phyloP scores from a whole-genome alignment of 2,329 filamentous ascomycete species.

The Fusarium dimerum region DNA sequence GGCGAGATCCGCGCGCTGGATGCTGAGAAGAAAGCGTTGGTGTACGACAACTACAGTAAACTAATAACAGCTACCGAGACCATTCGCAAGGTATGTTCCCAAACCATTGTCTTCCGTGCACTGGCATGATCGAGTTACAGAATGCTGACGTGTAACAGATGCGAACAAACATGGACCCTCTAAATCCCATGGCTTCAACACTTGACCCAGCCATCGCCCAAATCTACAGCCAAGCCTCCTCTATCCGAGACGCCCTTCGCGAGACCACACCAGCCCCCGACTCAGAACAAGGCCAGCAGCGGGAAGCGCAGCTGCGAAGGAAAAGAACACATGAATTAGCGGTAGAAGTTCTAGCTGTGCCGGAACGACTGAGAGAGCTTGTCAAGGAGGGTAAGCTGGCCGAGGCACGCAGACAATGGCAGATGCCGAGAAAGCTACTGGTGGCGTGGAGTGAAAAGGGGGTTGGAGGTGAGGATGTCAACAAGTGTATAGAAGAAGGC shows the following conservation, averaged over 20 bases:
- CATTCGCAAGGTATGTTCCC: slow-evolving; percentile 68
- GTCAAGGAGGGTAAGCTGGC: slow-evolving; percentile 60
- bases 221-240: slow-evolving; percentile 64
- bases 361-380: slow-evolving; percentile 58
- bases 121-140: no score
- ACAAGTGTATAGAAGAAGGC: slow-evolving; percentile 54
- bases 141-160: slow-evolving; percentile 49
- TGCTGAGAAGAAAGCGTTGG: slow-evolving; percentile 92
- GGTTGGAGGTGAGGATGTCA: slow-evolving; percentile 56
- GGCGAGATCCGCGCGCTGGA: slow-evolving; percentile 87
- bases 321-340: slow-evolving; percentile 58
- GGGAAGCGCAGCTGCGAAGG: slow-evolving; percentile 34
- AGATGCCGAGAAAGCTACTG: slow-evolving; percentile 52
- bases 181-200: slow-evolving; percentile 72
- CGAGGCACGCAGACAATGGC: slow-evolving; percentile 61
- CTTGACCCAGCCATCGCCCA: slow-evolving; percentile 73
- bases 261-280: slow-evolving; percentile 49
- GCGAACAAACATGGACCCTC: slow-evolving; percentile 77
- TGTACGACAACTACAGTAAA: slow-evolving; percentile 98
- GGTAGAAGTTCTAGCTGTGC: slow-evolving; percentile 61
- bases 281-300: slow-evolving; percentile 38
- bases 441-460: slow-evolving; percentile 56
- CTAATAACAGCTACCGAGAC: slow-evolving; percentile 96
- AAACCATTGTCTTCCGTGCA: no score
- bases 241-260: slow-evolving; percentile 55